phyloP scores from a whole-genome alignment of 2,329 filamentous ascomycete genomes.

The Graphium sp. region DNA sequence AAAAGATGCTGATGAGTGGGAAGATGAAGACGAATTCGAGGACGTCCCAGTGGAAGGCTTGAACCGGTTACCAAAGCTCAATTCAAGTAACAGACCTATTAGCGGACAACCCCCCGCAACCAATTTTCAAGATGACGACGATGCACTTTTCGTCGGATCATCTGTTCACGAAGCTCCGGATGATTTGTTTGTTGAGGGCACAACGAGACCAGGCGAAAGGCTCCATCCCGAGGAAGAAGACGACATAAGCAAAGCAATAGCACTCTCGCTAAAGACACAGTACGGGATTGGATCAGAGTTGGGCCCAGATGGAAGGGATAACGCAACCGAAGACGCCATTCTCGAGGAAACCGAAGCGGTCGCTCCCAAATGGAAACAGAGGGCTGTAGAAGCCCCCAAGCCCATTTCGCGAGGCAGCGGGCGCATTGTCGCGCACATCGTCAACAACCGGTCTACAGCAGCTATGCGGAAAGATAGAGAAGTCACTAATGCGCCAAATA shows the following conservation, averaged over 20 bases:
- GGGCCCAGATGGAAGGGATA: neutral
- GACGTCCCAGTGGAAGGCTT: slow-evolving; percentile 84
- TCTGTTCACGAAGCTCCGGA: slow-evolving; percentile 8
- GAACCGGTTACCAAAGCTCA: slow-evolving; percentile 59
- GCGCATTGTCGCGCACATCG: slow-evolving; percentile 52
- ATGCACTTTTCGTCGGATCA: slow-evolving; percentile 37
- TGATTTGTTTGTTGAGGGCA: slow-evolving; percentile 18
- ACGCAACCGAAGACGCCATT: slow-evolving; percentile 20
- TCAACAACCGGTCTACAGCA: slow-evolving; percentile 57
- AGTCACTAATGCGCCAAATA: slow-evolving; percentile 9
- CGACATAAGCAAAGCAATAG: slow-evolving; percentile 68
- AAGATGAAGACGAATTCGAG: slow-evolving; percentile 69
- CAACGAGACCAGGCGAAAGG: slow-evolving; percentile 12
- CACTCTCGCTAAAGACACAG: slow-evolving; percentile 62
- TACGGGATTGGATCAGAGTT: slow-evolving; percentile 20
- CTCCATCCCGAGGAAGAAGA: slow-evolving; percentile 25
- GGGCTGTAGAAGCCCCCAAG: slow-evolving; percentile 27
- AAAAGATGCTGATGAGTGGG: slow-evolving; percentile 41
- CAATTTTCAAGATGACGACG: slow-evolving; percentile 18
- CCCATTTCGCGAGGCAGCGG: slow-evolving; percentile 34
- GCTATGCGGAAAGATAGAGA: slow-evolving; percentile 26
- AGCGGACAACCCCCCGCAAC: slow-evolving; percentile 8
- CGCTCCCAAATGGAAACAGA: slow-evolving; percentile 37
- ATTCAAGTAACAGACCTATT: slow-evolving; percentile 9
- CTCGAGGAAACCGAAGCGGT: slow-evolving; percentile 31